phyloP scores from a whole-genome alignment of 2,329 filamentous ascomycete genomes.

The Penicillium psychrosexuale region DNA sequence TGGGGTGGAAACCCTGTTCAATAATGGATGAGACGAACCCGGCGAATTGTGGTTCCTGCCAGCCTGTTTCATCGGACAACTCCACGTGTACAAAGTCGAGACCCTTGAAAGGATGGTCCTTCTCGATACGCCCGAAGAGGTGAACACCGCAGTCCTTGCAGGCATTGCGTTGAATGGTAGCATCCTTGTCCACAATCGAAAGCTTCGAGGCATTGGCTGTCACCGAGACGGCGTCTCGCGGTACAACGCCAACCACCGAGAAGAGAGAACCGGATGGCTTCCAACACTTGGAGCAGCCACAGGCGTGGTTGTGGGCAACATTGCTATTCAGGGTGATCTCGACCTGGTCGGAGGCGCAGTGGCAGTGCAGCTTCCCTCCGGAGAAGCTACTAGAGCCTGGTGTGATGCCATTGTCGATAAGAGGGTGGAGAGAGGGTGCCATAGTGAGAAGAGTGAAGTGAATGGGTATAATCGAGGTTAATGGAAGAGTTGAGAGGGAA shows the following conservation, averaged over 20 bases:
- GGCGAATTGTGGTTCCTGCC: constrained; percentile 69
- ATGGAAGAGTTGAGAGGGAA: background rate
- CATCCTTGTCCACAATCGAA: constrained; percentile 53
- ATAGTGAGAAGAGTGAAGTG: constrained; percentile 13
- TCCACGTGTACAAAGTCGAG: constrained; percentile 68
- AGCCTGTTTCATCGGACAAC: constrained; percentile 58
- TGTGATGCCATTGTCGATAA: constrained; percentile 60
- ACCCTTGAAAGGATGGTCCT: constrained; percentile 64
- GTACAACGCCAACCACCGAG: constrained; percentile 61
- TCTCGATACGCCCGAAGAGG: constrained; percentile 63
- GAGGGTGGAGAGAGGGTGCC: constrained; percentile 55
- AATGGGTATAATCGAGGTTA: background rate
- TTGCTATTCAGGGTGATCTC: constrained; percentile 58
- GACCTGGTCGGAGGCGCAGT: constrained; percentile 56
- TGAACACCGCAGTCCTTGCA: constrained; percentile 62
- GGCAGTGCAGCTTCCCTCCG: constrained; percentile 62
- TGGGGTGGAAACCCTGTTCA: constrained; percentile 62
- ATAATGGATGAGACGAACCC: constrained; percentile 67
- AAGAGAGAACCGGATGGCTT: constrained; percentile 64
- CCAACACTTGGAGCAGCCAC: constrained; percentile 71
- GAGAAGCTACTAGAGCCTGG: constrained; percentile 55
- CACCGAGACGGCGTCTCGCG: constrained; percentile 54
- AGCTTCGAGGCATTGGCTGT: constrained; percentile 60
- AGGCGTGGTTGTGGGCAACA: constrained; percentile 67
- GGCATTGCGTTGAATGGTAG: constrained; percentile 59